A percentile compares a stretch with the other conserved stretches of the same genome.
phyloP scores from a whole-genome alignment of 2,329 filamentous ascomycete species.

The Pyrenophora teres region DNA sequence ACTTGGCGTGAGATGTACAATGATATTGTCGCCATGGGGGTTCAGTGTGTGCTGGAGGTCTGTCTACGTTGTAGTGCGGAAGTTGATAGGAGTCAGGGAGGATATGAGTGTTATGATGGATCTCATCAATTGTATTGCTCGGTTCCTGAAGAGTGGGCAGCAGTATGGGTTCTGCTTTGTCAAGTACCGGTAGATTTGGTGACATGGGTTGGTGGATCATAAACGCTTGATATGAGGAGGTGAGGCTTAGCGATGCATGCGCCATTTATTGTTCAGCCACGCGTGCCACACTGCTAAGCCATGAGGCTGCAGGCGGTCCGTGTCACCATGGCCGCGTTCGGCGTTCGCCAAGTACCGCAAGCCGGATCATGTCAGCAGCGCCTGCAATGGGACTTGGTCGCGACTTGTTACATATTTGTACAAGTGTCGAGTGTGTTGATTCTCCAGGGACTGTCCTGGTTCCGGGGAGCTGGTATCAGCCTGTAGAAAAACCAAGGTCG shows the following conservation, averaged over 20 bases:
- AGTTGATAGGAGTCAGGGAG: not conserved
- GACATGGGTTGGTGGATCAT: conserved; percentile 13
- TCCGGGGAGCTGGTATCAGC: not conserved
- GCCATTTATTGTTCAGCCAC: conserved; percentile 27
- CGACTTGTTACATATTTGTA: not conserved
- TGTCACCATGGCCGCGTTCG: conserved; percentile 2
- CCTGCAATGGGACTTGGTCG: not conserved
- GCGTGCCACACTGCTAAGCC: conserved; percentile 6
- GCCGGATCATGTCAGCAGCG: not conserved
- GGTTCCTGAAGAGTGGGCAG: not conserved
- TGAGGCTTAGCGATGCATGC: conserved; percentile 25
- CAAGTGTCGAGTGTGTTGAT: not conserved
- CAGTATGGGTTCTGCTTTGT: not conserved
- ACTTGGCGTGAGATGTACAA: conserved; percentile 32
- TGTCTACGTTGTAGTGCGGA: not conserved
- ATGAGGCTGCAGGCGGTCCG: not conserved
- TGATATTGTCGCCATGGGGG: conserved; percentile 14
- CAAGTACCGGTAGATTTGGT: not conserved
- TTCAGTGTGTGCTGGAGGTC: not conserved
- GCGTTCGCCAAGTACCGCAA: not conserved
- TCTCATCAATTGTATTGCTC: not conserved
- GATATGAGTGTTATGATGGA: not conserved
- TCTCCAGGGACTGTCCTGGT: too few relatives aligned
- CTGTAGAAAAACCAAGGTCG: too few relatives aligned
- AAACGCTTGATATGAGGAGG: conserved; percentile 8